Evolutionary conservation across 345 rosid species (phyloP).

Genomic region (Arabidopsis arenosa): DNA sequence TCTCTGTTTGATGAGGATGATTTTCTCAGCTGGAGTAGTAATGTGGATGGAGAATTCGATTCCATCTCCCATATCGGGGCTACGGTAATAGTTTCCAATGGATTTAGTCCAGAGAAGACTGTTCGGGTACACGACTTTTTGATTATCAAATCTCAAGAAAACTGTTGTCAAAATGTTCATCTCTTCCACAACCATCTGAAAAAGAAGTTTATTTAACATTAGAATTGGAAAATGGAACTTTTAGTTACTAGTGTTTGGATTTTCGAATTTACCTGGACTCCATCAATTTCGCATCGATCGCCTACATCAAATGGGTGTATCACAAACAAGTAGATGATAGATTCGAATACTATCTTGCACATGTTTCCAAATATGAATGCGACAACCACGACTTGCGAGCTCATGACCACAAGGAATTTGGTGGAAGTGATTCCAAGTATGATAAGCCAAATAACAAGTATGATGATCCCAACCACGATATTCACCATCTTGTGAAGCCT

Average conservation of each 20-base stretch:
- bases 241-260: neutral
- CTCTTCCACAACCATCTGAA: slow-evolving; percentile 87
- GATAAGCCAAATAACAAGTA: slow-evolving; percentile 59
- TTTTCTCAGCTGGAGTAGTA: slow-evolving; percentile 48
- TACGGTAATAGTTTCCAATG: slow-evolving; percentile 48
- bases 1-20: slow-evolving; percentile 44
- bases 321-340: slow-evolving; percentile 80
- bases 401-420: slow-evolving; percentile 62
- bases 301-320: slow-evolving; percentile 91
- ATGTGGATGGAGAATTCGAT: slow-evolving; percentile 47
- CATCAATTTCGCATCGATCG: slow-evolving; percentile 80
- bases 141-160: slow-evolving; percentile 74
- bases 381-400: slow-evolving; percentile 69
- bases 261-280: slow-evolving; percentile 57
- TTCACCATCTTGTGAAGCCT: slow-evolving; percentile 81
- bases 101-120: slow-evolving; percentile 65
- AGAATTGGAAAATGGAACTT: neutral
- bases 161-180: slow-evolving; percentile 86
- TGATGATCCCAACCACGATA: slow-evolving; percentile 58
- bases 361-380: slow-evolving; percentile 85
- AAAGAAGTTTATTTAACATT: neutral
- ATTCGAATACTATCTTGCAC: slow-evolving; percentile 79
- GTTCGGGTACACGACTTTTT: slow-evolving; percentile 81
- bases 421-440: slow-evolving; percentile 68
- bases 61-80: slow-evolving; percentile 53